Percentiles rank a stretch among this genome's conserved stretches.
Evolutionary conservation across 129 eudicot genomes (phyloP).

Genomic region (Lactuca sativa): DNA sequence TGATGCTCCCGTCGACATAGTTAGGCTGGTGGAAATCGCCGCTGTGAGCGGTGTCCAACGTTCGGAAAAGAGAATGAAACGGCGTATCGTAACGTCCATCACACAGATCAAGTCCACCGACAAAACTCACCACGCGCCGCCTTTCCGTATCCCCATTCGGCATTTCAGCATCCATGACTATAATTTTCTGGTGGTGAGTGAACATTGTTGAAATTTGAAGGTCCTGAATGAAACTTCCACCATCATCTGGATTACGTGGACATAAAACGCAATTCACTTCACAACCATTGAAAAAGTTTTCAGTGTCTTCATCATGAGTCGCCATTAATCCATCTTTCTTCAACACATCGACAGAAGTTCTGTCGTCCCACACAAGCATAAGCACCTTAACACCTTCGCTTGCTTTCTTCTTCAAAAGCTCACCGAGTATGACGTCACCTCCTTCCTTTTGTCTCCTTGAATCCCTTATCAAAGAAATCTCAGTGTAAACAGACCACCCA

Average conservation of each 20-base stretch:
- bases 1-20: constrained; percentile 49
- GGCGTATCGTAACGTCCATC: constrained; percentile 81
- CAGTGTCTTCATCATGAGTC: constrained; percentile 85
- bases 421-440: constrained; percentile 79
- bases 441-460: constrained; percentile 61
- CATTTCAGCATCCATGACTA: constrained; percentile 60
- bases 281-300: constrained; percentile 48
- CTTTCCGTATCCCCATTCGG: constrained; percentile 48
- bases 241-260: constrained; percentile 81
- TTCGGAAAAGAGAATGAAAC: constrained; percentile 71
- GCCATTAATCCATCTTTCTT: constrained; percentile 83
- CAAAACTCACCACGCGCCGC: constrained; percentile 71
- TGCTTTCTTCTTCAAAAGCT: constrained; percentile 75
- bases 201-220: constrained; percentile 79
- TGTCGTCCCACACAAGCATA: constrained; percentile 76
- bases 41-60: constrained; percentile 68
- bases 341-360: constrained; percentile 58
- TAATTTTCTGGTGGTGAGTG: constrained; percentile 80
- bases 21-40: constrained; percentile 86
- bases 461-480: constrained; percentile 68
- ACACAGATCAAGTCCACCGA: constrained; percentile 81
- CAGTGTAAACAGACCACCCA: constrained; percentile 86
- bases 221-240: constrained; percentile 70
- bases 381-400: constrained; percentile 70
- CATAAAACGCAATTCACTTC: constrained; percentile 66